Evolutionary conservation across 768 basidiomycete species (phyloP), one percentile per base, ranked within the genome.

Genomic region (Rhodotorula kratochvilovae): DNA sequence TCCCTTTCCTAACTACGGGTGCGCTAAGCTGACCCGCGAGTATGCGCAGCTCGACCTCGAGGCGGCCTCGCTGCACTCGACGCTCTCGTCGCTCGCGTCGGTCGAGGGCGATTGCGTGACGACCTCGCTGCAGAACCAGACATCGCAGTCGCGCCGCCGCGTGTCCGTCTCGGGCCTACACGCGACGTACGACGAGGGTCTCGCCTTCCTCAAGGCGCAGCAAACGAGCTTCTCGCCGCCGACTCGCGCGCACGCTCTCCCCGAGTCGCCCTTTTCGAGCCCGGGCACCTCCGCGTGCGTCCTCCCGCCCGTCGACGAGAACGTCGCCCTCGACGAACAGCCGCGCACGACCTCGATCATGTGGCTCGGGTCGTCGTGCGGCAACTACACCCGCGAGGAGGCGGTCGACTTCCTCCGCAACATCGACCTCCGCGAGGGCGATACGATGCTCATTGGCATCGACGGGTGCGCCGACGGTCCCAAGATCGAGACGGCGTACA

Each of bases 41-140:
- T 94, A 93, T 79, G 91, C 90, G 82, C 92, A 95, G 29, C 89
- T 99, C 63, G 96, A 98, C 78, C 87, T 98, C 42, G 92, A 96
- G 79, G 84, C 88, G 75, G 86, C 85, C 59, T 93, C 96, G 78
- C 87, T 98, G 35, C 85, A 87, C 68, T 87, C 92, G 45, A 90
- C 91, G 15, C 85, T 98, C 35, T 81, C 81, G 29, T 83, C 87
- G 76, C 87, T 99, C 81, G 67, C 64, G 8, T 50, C 67, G 31
- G 61, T 66, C 39, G 72, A 73, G 33, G 54, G 66, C 35, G 72
- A 73, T 12, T 70, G 68, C 21, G 77, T 78, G 39, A 77, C 76
- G 15, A 71, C 63, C 31, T 66, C 68, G 0, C 62, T 63, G 27
- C 29, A 27, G 58, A 25, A 25, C 7, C 57, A 58, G 29, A 7